Evolutionary conservation across 345 rosid genomes (phyloP), one percentile per base, ranked within the genome.

Genomic region (Sonneratia caseolaris): DNA sequence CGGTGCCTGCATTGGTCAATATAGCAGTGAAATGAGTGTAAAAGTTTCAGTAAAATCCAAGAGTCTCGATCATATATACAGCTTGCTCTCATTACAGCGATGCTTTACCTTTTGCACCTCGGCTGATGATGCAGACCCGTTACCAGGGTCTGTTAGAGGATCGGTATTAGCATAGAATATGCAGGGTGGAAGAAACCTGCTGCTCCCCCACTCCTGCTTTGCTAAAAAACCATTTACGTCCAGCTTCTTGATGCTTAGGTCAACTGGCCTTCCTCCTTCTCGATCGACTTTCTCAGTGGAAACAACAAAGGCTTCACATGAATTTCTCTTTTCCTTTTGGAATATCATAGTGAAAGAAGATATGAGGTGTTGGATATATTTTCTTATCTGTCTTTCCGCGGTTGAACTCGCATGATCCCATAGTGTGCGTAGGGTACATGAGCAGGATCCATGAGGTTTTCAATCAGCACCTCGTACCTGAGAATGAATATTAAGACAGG

Each of bases 361-460:
- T 35, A 40, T 45, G 21, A 32, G 45, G 18, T 16, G 8, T 65
- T 72, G 51, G 19, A 2, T 1, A 9, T 76, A 67, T 5, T 27
- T 40, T 64, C 72, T 80, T 75, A 79, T 66, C 43, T 70, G 68
- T 90, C 84, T 77, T 80, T 82, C 4, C 84, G 87, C 68, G 69
- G 45, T 42, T 42, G 45, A 42, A 42, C 2, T 42, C 3, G 74
- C 96, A 89, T 83, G 69, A 93, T 59, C 75, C 97, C 90, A 73
- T 88, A 82, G 79, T 91, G 98, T 56, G 98, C 96, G 79, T 89
- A 91, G 14, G 93, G 98, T 76, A 91, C 96, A 80, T 93, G 98
- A 77, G 96, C 88, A 59, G 96, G 98, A 80, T 93, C 97, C 97
- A 91, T 89, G 48, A 91, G 86, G 70, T 93, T 93, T 80, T 91